These are phyloP conservation scores for Xerocomellus intermedius DNA, from an alignment of 768 basidiomycete species.

Conservation along the genomic window DNA sequence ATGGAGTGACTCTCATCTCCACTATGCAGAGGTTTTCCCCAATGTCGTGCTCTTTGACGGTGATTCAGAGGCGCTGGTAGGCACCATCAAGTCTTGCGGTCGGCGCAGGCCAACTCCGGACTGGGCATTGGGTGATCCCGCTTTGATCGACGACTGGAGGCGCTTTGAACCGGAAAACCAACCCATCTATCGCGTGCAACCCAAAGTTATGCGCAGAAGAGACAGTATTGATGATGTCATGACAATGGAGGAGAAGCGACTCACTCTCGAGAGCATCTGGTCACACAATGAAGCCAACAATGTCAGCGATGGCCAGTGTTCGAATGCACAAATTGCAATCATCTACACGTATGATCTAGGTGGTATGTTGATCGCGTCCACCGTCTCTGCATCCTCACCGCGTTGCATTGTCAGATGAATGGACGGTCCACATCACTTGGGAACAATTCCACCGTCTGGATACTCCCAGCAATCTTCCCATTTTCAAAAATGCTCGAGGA, in stretches of 20 bases:
- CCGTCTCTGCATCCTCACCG: not conserved
- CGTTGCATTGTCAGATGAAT: slow-evolving; percentile 16
- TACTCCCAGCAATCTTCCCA: slow-evolving; percentile 18
- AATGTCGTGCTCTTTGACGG: slow-evolving; percentile 22
- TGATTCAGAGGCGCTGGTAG: not conserved
- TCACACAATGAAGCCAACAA: slow-evolving; percentile 16
- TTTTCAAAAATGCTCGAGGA: slow-evolving; percentile 21
- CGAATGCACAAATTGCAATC: slow-evolving; percentile 22
- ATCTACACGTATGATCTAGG: slow-evolving; percentile 25
- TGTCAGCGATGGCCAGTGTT: slow-evolving; percentile 25
- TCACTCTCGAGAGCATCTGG: slow-evolving; percentile 29
- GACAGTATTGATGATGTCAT: slow-evolving; percentile 8
- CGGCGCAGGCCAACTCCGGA: slow-evolving; percentile 15
- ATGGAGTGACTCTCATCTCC: slow-evolving; percentile 27
- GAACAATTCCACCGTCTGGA: slow-evolving; percentile 11
- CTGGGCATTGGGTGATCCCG: slow-evolving; percentile 9
- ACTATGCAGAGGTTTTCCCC: slow-evolving; percentile 21
- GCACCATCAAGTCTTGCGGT: slow-evolving; percentile 24
- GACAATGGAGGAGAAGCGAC: slow-evolving; percentile 20
- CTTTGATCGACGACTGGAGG: slow-evolving; percentile 11
- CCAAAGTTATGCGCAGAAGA: slow-evolving; percentile 8
- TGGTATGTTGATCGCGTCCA: slow-evolving; percentile 3
- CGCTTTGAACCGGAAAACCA: slow-evolving; percentile 12
- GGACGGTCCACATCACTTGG: slow-evolving; percentile 29
- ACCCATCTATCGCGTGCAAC: slow-evolving; percentile 19